Percentiles rank a stretch among this genome's conserved stretches.
Conservation (phyloP, 768 basidiomycete genomes). For the Lactifluus rugatus region DNA sequence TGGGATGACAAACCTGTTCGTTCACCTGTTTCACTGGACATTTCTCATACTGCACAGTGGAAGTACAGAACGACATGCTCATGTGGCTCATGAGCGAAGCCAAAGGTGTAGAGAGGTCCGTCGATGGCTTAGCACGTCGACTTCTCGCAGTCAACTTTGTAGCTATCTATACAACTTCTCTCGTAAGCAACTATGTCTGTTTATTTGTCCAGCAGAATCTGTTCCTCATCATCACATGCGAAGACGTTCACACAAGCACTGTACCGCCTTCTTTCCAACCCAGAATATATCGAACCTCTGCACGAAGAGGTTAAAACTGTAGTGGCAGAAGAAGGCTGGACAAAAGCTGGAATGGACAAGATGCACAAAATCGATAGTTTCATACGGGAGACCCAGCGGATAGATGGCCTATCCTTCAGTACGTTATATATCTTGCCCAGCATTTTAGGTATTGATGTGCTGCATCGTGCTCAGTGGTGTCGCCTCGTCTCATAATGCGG, state of each 20-base stretch:
- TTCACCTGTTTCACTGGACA: not conserved
- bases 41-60: not conserved
- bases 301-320: conserved; percentile 28
- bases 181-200: conserved; percentile 15
- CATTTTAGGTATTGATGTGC: not conserved
- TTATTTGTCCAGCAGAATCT: not conserved
- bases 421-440: too few species aligned
- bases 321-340: conserved; percentile 10
- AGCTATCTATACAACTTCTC: conserved; percentile 27
- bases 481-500: conserved; percentile 28
- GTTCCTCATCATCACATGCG: not conserved
- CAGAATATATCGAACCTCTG: conserved; percentile 23
- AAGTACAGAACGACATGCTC: conserved; percentile 34
- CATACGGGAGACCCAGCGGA: conserved; percentile 25
- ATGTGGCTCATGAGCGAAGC: conserved; percentile 38
- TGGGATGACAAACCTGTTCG: conserved; percentile 23
- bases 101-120: conserved; percentile 24
- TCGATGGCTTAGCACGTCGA: conserved; percentile 25
- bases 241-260: conserved; percentile 26
- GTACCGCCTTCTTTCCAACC: conserved; percentile 24
- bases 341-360: conserved; percentile 1
- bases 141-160: conserved; percentile 29
- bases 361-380: conserved; percentile 31
- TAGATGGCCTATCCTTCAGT: conserved; percentile 10
- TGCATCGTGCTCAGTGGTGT: conserved; percentile 12